Percentiles rank a stretch among this genome's conserved stretches.
Conservation (phyloP, 257 asterid genomes). For the Parsonsia alboflavescens region DNA sequence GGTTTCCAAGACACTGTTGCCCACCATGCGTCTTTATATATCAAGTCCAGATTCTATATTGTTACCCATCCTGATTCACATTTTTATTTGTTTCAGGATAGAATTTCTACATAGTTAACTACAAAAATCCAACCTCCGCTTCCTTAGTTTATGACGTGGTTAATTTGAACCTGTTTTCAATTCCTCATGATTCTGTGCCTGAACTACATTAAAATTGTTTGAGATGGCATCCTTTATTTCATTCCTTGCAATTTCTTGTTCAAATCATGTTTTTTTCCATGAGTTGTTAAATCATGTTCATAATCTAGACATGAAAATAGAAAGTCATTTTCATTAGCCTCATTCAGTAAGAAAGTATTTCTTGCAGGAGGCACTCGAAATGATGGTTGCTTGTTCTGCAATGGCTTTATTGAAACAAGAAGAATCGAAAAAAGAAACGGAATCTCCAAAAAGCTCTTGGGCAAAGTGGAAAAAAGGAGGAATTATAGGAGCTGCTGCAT, state of each 20-base stretch:
- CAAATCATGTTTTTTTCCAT: neutral
- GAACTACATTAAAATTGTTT: neutral
- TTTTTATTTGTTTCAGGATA: neutral
- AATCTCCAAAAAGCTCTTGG: constrained; percentile 56
- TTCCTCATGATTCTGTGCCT: neutral
- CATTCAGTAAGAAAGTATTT: constrained; percentile 5
- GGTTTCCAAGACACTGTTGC: neutral
- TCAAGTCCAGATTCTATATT: neutral
- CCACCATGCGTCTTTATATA: neutral
- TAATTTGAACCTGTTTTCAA: neutral
- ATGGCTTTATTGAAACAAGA: constrained; percentile 77
- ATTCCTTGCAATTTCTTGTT: neutral
- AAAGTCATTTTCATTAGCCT: neutral
- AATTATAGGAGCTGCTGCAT: constrained; percentile 95
- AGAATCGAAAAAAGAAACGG: constrained; percentile 48
- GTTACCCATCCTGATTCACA: neutral
- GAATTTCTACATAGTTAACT: neutral
- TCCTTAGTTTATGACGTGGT: neutral
- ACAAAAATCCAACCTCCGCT: neutral
- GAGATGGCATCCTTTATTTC: neutral
- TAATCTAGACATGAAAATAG: neutral
- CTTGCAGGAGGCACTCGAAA: constrained; percentile 84
- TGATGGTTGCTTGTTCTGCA: constrained; percentile 86
- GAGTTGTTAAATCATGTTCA: neutral
- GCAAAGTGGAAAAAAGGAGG: constrained; percentile 92